Conservation (phyloP, 140 eudicot species). For the Ambrosia hybrid region DNA sequence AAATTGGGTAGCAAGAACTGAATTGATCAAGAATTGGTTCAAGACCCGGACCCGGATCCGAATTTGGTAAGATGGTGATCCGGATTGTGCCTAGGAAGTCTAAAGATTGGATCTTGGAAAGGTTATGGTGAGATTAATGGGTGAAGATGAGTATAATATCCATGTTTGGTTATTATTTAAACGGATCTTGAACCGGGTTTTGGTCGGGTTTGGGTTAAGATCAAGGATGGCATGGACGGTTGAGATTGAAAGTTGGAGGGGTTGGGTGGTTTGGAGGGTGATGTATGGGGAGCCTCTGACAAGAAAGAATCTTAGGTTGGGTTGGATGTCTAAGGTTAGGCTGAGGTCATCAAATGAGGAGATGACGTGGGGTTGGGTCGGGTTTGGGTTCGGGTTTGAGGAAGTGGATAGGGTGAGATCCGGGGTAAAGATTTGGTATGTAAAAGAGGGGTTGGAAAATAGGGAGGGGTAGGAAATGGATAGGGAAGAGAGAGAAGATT, state of each 20-base stretch:
- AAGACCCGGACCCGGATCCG: constrained; percentile 25
- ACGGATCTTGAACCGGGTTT: constrained; percentile 47
- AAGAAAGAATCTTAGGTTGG: constrained; percentile 62
- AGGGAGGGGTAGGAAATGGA: constrained; percentile 72
- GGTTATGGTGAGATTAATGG: constrained; percentile 51
- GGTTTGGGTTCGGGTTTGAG: constrained; percentile 47
- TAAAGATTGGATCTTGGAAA: constrained; percentile 38
- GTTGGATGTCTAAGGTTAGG: constrained; percentile 72
- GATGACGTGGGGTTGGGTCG: constrained; percentile 48
- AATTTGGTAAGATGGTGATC: constrained; percentile 51
- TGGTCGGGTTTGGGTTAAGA: constrained; percentile 40
- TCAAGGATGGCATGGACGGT: constrained; percentile 73
- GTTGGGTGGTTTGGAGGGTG: constrained; percentile 45
- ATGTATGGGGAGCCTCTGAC: constrained; percentile 84
- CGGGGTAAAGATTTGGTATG: constrained; percentile 54
- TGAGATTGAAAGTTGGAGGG: constrained; percentile 41
- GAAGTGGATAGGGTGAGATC: constrained; percentile 67
- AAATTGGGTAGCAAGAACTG: constrained; percentile 76
- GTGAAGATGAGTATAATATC: constrained; percentile 67
- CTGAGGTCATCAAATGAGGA: constrained; percentile 66
- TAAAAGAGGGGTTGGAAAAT: constrained; percentile 51
- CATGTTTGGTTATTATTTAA: constrained; percentile 76
- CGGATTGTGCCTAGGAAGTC: constrained; percentile 64
- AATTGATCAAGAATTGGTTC: constrained; percentile 67
- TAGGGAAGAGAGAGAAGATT: constrained; percentile 60